Evolutionary conservation across 2,329 filamentous ascomycete genomes (phyloP), one percentile per base, ranked within the genome.

Genomic region (Talaromyces verruculosus): DNA sequence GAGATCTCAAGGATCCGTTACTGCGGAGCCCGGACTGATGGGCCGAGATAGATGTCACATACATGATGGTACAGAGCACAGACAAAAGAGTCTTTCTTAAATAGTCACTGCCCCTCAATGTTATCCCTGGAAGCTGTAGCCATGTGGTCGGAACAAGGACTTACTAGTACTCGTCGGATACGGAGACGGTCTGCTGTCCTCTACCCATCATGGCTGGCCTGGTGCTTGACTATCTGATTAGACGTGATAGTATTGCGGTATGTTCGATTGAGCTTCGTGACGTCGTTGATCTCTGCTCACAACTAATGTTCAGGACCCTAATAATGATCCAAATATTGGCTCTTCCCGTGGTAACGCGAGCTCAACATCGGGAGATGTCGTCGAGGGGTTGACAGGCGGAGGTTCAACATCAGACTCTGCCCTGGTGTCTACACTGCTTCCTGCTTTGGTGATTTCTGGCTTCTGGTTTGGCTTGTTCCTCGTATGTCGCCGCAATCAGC

Each of bases 391-490:
- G 28, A 64, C 62, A 35, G 64, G 66, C 25, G 71, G 66, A 7
- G 73, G 72, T 15, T 81, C 84, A 30, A 84, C 82, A n/a, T 86
- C 85, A 2, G 73, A 82, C 35, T 84, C 81, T 5, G 76, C 77
- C 1, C 73, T 85, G 63, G 64, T 84, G 22, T 81, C 80, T 28
- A 84, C 83, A n/a, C 74, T 85, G 17, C 72, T 82, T 7, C 83
- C 83, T 1, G 76, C 80, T 5, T 70, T 82, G 61, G 65, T 83
- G 47, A 77, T 83, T 61, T 78, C 82, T 5, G 61, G 73, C 1
- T 77, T 82, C 51, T 79, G 80, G 72, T 76, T 84, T 57, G 67
- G 75, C 13, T 68, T 80, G 28, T 85, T 85, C 69, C 69, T 84
- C 49, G 73, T 83, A 49, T 78, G 82, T 67, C 80, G 82, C 41